Evolutionary conservation across 2,329 filamentous ascomycete genomes (phyloP).

Genomic region (Volutella citrinella): DNA sequence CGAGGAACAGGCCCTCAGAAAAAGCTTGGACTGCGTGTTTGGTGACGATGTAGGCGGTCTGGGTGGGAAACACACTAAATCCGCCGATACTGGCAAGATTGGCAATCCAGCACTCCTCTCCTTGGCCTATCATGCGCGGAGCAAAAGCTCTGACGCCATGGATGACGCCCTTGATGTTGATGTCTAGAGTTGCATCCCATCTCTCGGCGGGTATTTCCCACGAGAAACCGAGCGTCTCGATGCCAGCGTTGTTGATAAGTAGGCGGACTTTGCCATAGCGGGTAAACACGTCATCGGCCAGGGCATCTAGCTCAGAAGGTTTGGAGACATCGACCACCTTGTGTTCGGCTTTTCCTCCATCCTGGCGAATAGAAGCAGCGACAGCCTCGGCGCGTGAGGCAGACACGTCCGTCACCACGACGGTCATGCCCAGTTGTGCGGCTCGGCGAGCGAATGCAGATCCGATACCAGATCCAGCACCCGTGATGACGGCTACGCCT

Average conservation of each 20-base stretch:
- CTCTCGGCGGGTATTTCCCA: conserved; percentile 3
- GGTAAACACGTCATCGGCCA: background rate
- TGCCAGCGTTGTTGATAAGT: conserved; percentile 5
- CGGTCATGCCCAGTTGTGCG: conserved; percentile 1
- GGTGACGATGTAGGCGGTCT: conserved; percentile 4
- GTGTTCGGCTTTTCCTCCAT: background rate
- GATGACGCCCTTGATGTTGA: conserved; percentile 3
- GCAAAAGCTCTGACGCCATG: conserved; percentile 4
- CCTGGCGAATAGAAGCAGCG: background rate
- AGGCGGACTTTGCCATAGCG: conserved; percentile 1
- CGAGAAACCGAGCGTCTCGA: conserved; percentile 4
- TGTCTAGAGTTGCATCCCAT: conserved; percentile 3
- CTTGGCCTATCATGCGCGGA: conserved; percentile 1
- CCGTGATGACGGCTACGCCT: conserved; percentile 5
- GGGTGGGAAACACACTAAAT: background rate
- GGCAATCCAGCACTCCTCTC: conserved; percentile 5
- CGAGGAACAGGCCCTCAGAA: background rate
- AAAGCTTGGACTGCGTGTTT: conserved; percentile 5
- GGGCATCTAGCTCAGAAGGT: background rate
- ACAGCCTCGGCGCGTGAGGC: background rate
- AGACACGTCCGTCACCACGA: conserved; percentile 1
- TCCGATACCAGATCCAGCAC: conserved; percentile 2
- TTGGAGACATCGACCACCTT: conserved; percentile 1
- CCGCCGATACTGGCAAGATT: background rate
- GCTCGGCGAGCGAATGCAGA: conserved; percentile 1